phyloP scores from a whole-genome alignment of 2,329 filamentous ascomycete species.

The Aspergillus aculeatinus region DNA sequence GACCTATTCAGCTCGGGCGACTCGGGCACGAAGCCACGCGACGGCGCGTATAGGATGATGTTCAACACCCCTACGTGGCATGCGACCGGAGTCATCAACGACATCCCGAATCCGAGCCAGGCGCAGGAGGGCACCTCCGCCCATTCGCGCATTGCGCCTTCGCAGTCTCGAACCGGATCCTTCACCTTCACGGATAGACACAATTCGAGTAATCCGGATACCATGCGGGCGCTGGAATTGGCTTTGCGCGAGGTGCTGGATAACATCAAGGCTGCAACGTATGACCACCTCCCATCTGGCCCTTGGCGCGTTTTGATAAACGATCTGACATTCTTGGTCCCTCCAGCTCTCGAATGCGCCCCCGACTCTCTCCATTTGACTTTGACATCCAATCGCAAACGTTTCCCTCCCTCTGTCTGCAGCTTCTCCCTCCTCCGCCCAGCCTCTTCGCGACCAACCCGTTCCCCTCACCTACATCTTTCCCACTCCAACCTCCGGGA shows the following conservation, averaged over 20 bases:
- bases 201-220: slow-evolving; percentile 71
- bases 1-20: slow-evolving; percentile 36
- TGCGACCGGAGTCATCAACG: slow-evolving; percentile 73
- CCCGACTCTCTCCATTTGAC: slow-evolving; percentile 58
- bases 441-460: slow-evolving; percentile 80
- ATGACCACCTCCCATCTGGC: slow-evolving; percentile 35
- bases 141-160: slow-evolving; percentile 29
- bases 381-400: slow-evolving; percentile 84
- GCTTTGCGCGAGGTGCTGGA: slow-evolving; percentile 79
- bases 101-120: slow-evolving; percentile 59
- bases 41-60: slow-evolving; percentile 45
- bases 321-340: slow-evolving; percentile 8
- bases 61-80: slow-evolving; percentile 71
- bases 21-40: slow-evolving; percentile 35
- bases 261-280: slow-evolving; percentile 81
- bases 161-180: slow-evolving; percentile 33
- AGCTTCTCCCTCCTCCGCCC: slow-evolving; percentile 74
- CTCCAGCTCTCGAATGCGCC: slow-evolving; percentile 44
- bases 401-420: slow-evolving; percentile 80
- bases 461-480: slow-evolving; percentile 73
- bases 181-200: slow-evolving; percentile 53
- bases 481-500: slow-evolving; percentile 75
- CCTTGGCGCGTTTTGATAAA: slow-evolving; percentile 12
- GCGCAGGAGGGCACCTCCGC: slow-evolving; percentile 34
- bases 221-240: slow-evolving; percentile 77